Conservation (phyloP, 2,329 filamentous ascomycete genomes). For the Orbilia quercus region DNA sequence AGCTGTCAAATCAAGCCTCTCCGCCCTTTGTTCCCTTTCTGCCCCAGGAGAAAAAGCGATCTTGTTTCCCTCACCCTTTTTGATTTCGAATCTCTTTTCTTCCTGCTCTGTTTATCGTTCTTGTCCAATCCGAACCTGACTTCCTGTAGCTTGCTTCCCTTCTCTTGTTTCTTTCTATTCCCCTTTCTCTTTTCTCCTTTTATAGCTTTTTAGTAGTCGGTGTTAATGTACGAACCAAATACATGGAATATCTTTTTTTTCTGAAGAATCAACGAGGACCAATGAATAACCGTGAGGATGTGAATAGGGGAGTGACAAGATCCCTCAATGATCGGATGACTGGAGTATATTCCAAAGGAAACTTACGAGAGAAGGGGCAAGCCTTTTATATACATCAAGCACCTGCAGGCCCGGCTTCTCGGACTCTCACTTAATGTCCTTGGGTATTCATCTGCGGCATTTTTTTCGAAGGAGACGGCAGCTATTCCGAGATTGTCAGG, state of each 20-base stretch:
- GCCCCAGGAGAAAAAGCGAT: constrained; percentile 60
- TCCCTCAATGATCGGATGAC: too few relatives aligned
- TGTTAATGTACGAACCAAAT: constrained; percentile 57
- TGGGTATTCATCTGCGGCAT: neutral
- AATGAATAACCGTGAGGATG: too few relatives aligned
- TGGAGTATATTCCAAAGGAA: too few relatives aligned
- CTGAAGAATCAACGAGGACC: constrained; percentile 1
- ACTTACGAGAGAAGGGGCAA: too few relatives aligned
- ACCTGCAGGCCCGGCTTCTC: too few relatives aligned
- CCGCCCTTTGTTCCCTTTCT: constrained; percentile 52
- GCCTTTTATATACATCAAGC: too few relatives aligned
- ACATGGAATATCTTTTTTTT: constrained; percentile 43
- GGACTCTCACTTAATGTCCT: too few relatives aligned
- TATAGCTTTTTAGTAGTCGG: constrained; percentile 55
- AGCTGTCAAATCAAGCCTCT: constrained; percentile 58
- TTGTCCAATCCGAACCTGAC: constrained; percentile 22
- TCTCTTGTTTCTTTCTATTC: constrained; percentile 14
- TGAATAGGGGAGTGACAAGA: too few relatives aligned
- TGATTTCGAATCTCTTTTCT: neutral
- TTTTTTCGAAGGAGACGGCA: constrained; percentile 4
- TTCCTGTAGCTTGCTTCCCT: constrained; percentile 49
- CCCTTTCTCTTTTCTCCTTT: constrained; percentile 25
- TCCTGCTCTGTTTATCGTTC: too few relatives aligned
- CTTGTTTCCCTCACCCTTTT: constrained; percentile 57
- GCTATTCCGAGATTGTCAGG: neutral